A percentile compares a stretch with the other conserved stretches of the same genome.
Evolutionary conservation across 2,329 filamentous ascomycete species (phyloP).

Genomic region (Coniochaeta sp.): DNA sequence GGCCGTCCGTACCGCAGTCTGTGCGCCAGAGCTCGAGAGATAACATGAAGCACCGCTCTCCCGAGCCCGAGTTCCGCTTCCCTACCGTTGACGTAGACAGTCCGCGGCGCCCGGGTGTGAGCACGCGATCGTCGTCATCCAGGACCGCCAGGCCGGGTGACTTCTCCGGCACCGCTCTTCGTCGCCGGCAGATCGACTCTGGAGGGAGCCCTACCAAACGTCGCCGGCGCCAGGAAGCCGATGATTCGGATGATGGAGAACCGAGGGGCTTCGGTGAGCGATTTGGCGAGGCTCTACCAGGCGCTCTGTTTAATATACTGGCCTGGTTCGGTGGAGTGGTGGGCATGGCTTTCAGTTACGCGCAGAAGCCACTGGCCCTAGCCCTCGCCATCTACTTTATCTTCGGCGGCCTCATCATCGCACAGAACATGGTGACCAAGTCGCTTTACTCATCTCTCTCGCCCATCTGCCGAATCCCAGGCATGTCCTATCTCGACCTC

Average conservation of each 20-base stretch:
- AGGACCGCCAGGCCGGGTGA: constrained; percentile 21
- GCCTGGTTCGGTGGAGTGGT: constrained; percentile 50
- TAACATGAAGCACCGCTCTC: constrained; percentile 26
- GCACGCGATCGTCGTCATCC: constrained; percentile 20
- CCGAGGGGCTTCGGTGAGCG: constrained; percentile 19
- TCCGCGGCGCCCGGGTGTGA: constrained; percentile 21
- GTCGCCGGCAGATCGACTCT: constrained; percentile 8
- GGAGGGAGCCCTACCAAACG: constrained; percentile 10
- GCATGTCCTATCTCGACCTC: constrained; percentile 51
- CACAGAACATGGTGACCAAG: constrained; percentile 54
- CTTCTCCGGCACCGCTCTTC: constrained; percentile 2
- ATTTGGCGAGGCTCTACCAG: constrained; percentile 27
- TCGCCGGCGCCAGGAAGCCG: constrained; percentile 4
- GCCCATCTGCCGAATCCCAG: constrained; percentile 64
- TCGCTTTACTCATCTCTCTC: constrained; percentile 56
- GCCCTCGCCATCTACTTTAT: constrained; percentile 54
- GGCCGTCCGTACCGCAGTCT: constrained; percentile 39
- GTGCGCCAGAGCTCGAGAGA: constrained; percentile 21
- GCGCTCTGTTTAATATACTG: constrained; percentile 29
- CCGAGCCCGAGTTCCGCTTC: constrained; percentile 48
- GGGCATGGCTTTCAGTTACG: constrained; percentile 49
- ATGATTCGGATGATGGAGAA: neutral
- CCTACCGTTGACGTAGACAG: constrained; percentile 36
- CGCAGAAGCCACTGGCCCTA: constrained; percentile 58
- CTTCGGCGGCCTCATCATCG: constrained; percentile 49